A percentile compares a stretch with the other conserved stretches of the same genome.
Conservation (phyloP, 345 rosid genomes). For the Rubroshorea leprosula region DNA sequence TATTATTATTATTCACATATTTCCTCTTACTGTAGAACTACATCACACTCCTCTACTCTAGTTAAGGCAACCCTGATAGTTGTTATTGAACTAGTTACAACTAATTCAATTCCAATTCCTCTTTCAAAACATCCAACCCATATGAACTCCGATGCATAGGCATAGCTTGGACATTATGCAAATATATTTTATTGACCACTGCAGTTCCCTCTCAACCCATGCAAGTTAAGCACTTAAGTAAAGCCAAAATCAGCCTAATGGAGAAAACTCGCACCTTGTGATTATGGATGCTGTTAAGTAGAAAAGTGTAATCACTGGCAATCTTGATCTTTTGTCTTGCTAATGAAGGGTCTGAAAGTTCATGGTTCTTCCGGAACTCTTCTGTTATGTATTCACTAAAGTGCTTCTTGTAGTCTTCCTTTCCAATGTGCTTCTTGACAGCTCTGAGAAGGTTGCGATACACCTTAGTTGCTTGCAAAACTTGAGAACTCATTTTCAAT, state of each 20-base stretch:
- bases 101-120: too few relatives aligned
- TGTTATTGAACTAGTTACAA: too few relatives aligned
- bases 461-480: conserved; percentile 40
- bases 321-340: conserved; percentile 44
- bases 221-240: not conserved
- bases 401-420: conserved; percentile 64
- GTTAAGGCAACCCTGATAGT: too few relatives aligned
- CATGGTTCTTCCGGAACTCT: conserved; percentile 50
- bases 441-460: conserved; percentile 70
- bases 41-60: too few relatives aligned
- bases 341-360: conserved; percentile 16
- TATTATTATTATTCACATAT: too few relatives aligned
- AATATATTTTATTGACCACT: too few relatives aligned
- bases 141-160: not conserved
- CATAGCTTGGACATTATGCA: not conserved
- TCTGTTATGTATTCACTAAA: conserved; percentile 49
- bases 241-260: not conserved
- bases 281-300: conserved; percentile 70
- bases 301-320: conserved; percentile 56
- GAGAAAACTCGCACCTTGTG: conserved; percentile 52
- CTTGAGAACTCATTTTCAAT: conserved; percentile 44
- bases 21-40: too few relatives aligned
- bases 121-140: too few relatives aligned
- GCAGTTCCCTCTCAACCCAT: not conserved
- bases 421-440: conserved; percentile 63